These are phyloP conservation scores for Pseudonitzschia delicatissima DNA, from an alignment of 108 stramenopile species.

Conservation along the genomic window DNA sequence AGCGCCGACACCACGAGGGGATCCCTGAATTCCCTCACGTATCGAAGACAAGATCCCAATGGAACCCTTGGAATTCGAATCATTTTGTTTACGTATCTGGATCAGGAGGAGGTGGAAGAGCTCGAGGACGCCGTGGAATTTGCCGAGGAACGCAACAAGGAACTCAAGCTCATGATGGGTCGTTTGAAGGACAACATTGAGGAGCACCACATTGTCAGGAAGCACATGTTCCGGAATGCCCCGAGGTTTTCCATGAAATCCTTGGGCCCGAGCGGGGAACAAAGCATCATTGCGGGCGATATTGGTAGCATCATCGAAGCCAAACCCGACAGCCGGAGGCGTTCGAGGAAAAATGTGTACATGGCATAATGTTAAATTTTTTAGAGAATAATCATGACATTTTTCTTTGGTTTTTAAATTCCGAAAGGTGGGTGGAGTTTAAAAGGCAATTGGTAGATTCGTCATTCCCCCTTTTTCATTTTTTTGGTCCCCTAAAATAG, in stretches of 20 bases:
- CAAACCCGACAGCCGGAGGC: not conserved
- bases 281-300: too few species aligned
- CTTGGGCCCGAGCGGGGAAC: too few species aligned
- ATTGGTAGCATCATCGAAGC: not conserved
- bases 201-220: conserved; percentile 16
- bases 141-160: conserved; percentile 17
- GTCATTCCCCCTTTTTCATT: too few species aligned
- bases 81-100: not conserved
- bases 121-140: conserved; percentile 16
- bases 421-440: too few species aligned
- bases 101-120: conserved; percentile 19
- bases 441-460: too few species aligned
- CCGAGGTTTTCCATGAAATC: too few species aligned
- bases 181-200: conserved; percentile 34
- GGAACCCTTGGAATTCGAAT: conserved; percentile 30
- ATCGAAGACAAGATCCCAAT: not conserved
- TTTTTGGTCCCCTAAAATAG: too few species aligned
- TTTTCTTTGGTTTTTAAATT: too few species aligned
- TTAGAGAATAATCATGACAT: too few species aligned
- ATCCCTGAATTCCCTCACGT: not conserved
- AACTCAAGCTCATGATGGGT: conserved; percentile 17
- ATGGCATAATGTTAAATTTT: too few species aligned
- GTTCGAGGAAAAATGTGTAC: too few species aligned
- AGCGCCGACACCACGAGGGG: not conserved
- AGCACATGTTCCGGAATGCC: not conserved